Evolutionary conservation across 148 eudicot species (phyloP).

Genomic region (Fallopia convolvulus): DNA sequence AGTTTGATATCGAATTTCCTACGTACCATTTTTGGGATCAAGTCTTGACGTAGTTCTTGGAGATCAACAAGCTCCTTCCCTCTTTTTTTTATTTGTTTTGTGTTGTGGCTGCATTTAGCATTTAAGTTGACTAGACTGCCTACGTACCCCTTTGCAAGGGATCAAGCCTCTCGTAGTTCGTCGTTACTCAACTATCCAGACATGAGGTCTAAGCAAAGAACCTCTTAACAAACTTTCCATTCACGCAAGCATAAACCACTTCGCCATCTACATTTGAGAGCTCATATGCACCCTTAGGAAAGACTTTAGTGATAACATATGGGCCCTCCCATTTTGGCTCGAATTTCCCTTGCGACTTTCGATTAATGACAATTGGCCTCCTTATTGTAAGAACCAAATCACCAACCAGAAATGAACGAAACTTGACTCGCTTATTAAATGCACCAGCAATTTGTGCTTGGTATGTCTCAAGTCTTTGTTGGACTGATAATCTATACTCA

Average conservation of each 20-base stretch:
- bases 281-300: not conserved
- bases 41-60: too few relatives aligned
- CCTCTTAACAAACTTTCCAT: not conserved
- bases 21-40: too few relatives aligned
- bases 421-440: too few relatives aligned
- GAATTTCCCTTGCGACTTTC: not conserved
- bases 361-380: not conserved
- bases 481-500: not conserved
- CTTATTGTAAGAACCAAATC: not conserved
- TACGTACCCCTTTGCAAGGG: not conserved
- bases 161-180: not conserved
- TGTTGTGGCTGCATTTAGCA: not conserved
- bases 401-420: too few relatives aligned
- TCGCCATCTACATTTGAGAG: not conserved
- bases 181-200: not conserved
- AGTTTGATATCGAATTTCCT: too few relatives aligned
- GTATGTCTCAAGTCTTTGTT: not conserved
- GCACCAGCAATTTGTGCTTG: too few relatives aligned
- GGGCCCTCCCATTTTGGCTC: not conserved
- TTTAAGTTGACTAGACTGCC: not conserved
- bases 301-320: not conserved
- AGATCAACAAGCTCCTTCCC: too few relatives aligned
- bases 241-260: not conserved
- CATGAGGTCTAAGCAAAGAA: not conserved
- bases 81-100: not conserved